Percentiles rank a stretch among this genome's conserved stretches.
phyloP scores from a whole-genome alignment of 345 rosid genomes.

The Fremontodendron californicum region DNA sequence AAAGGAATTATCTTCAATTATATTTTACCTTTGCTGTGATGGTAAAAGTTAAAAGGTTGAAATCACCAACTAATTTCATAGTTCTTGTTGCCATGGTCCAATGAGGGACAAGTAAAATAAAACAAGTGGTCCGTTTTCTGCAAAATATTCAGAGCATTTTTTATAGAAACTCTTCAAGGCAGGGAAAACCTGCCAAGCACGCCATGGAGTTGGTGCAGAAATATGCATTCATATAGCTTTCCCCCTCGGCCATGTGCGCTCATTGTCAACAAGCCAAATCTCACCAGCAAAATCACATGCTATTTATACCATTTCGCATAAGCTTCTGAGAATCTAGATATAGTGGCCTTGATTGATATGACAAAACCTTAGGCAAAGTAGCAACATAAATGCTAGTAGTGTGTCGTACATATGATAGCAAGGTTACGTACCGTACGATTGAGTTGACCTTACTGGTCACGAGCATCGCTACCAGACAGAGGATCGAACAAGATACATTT shows the following conservation, averaged over 20 bases:
- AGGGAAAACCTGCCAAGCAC: not conserved
- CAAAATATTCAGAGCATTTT: not conserved
- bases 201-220: not conserved
- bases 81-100: not conserved
- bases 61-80: not conserved
- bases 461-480: not conserved
- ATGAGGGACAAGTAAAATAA: not conserved
- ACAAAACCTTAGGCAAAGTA: not conserved
- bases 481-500: not conserved
- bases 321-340: not conserved
- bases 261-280: constrained; percentile 7
- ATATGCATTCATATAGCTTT: not conserved
- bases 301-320: not conserved
- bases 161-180: not conserved
- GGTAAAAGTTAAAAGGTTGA: not conserved
- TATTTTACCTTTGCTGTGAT: not conserved
- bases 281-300: not conserved
- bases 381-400: not conserved
- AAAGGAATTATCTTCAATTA: not conserved
- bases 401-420: not conserved
- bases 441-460: not conserved
- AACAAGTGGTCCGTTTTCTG: constrained; percentile 4
- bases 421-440: not conserved
- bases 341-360: not conserved
- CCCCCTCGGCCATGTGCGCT: not conserved